phyloP scores from a whole-genome alignment of 768 basidiomycete species.

The Pulveroboletus sp. region DNA sequence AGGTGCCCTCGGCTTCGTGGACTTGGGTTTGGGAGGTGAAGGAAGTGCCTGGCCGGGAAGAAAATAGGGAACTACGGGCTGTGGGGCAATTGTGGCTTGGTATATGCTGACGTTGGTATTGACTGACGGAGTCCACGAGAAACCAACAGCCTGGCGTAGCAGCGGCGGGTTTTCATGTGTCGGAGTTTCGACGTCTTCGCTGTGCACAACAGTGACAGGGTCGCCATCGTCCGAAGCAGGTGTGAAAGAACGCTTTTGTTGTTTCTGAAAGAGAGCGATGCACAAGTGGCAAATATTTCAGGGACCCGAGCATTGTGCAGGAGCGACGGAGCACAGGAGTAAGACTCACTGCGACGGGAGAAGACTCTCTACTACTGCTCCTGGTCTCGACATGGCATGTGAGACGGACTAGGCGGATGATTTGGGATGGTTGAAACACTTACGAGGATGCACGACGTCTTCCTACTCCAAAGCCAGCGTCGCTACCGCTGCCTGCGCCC shows the following conservation, averaged over 20 bases:
- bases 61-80: slow-evolving; percentile 32
- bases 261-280: slow-evolving; percentile 27
- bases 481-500: slow-evolving; percentile 24
- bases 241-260: slow-evolving; percentile 45
- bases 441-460: slow-evolving; percentile 38
- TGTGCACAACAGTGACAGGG: slow-evolving; percentile 34
- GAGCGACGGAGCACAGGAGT: neutral
- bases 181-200: slow-evolving; percentile 41
- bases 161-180: slow-evolving; percentile 45
- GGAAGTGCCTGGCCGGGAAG: slow-evolving; percentile 50
- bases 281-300: neutral
- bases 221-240: slow-evolving; percentile 51
- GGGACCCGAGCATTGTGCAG: neutral
- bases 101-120: slow-evolving; percentile 29
- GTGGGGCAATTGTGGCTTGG: slow-evolving; percentile 22
- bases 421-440: slow-evolving; percentile 12
- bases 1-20: slow-evolving; percentile 22
- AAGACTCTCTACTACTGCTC: slow-evolving; percentile 55
- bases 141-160: slow-evolving; percentile 57
- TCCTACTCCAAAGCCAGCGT: slow-evolving; percentile 17
- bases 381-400: slow-evolving; percentile 27
- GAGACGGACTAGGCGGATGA: slow-evolving; percentile 3
- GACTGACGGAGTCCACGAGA: slow-evolving; percentile 34
- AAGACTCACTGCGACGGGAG: slow-evolving; percentile 42
- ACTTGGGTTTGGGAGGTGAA: slow-evolving; percentile 22